Evolutionary conservation across 192 early-diverging fungal genomes (phyloP).

Genomic region (Linderina pennispora): DNA sequence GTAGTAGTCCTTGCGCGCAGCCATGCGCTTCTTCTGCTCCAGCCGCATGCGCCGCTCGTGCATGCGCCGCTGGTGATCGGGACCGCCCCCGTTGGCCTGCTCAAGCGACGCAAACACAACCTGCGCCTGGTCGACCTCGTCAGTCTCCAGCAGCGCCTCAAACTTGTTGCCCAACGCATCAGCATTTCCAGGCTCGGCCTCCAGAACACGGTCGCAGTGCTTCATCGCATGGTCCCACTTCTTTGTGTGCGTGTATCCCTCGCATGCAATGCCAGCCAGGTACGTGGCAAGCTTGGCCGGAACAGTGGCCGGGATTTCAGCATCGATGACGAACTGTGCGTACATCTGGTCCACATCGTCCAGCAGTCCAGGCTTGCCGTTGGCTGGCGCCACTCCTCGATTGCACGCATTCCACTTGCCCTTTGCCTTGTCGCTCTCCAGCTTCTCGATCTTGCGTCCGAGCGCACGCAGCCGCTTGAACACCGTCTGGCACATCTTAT

Average conservation of each 20-base stretch:
- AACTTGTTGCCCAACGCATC: conserved; percentile 70
- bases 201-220: conserved; percentile 67
- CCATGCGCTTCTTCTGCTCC: conserved; percentile 44
- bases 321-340: conserved; percentile 16
- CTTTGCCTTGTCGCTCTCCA: conserved; percentile 50
- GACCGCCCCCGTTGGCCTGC: conserved; percentile 44
- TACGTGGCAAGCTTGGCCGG: conserved; percentile 31
- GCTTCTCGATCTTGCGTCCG: conserved; percentile 61
- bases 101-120: conserved; percentile 66
- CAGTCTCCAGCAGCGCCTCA: conserved; percentile 58
- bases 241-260: conserved; percentile 42
- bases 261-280: conserved; percentile 35
- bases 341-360: conserved; percentile 28
- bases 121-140: conserved; percentile 76
- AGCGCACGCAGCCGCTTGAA: conserved; percentile 69
- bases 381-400: conserved; percentile 23
- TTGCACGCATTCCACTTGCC: conserved; percentile 54
- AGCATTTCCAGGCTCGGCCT: conserved; percentile 61
- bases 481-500: conserved; percentile 77
- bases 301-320: conserved; percentile 9
- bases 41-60: conserved; percentile 37
- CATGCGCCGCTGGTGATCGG: conserved; percentile 46
- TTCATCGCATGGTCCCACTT: conserved; percentile 49
- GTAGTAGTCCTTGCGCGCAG: conserved; percentile 82
- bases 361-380: conserved; percentile 32